These are phyloP conservation scores for Euphorbia corollata DNA, from an alignment of 441 rosid species.

Conservation along the genomic window DNA sequence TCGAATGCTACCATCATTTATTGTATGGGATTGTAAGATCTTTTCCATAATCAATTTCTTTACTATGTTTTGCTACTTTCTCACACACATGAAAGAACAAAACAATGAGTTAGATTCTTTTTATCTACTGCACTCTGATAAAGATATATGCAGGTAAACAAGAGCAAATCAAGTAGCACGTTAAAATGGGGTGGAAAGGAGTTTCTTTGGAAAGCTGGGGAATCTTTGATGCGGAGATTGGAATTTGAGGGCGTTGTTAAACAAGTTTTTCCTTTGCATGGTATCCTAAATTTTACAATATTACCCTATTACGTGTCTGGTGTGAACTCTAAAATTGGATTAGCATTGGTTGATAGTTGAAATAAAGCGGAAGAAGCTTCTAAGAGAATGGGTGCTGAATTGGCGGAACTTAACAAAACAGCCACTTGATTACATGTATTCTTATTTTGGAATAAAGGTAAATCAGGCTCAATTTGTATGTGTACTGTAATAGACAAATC, in stretches of 20 bases:
- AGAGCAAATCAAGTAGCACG: slow-evolving; percentile 25
- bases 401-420: slow-evolving; percentile 66
- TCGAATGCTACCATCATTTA: slow-evolving; percentile 60
- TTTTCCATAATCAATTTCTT: neutral
- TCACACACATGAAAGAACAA: neutral
- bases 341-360: slow-evolving; percentile 49
- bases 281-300: slow-evolving; percentile 33
- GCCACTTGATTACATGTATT: slow-evolving; percentile 76
- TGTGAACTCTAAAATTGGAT: slow-evolving; percentile 20
- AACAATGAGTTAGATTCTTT: neutral
- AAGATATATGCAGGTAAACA: slow-evolving; percentile 75
- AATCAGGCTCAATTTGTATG: slow-evolving; percentile 5
- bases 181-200: slow-evolving; percentile 44
- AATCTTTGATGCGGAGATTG: slow-evolving; percentile 57
- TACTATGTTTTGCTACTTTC: neutral
- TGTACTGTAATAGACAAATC: slow-evolving; percentile 7
- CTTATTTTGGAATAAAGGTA: slow-evolving; percentile 82
- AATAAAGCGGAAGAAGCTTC: slow-evolving; percentile 59
- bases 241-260: slow-evolving; percentile 61
- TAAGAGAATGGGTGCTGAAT: slow-evolving; percentile 71
- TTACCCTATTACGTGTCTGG: slow-evolving; percentile 14
- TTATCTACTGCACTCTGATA: neutral
- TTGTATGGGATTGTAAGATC: slow-evolving; percentile 60
- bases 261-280: slow-evolving; percentile 74
- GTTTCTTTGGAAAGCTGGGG: slow-evolving; percentile 56